Evolutionary conservation across 176 grass and related monocot genomes (phyloP), one percentile per base, ranked within the genome.

Genomic region (Eragrostis nindensis): DNA sequence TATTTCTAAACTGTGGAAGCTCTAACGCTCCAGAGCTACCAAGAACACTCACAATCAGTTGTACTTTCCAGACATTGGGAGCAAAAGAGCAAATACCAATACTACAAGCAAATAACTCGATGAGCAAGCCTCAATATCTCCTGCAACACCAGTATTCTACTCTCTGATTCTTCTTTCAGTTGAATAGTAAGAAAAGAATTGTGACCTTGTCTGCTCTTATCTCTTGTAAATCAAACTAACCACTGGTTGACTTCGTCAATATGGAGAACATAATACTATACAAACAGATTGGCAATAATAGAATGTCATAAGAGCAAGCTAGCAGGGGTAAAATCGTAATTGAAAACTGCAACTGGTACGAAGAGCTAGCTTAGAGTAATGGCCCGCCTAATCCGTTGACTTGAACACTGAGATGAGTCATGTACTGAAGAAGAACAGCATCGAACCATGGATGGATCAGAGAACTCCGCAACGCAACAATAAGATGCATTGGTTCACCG

Each of bases 391-490:
- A 78, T 39, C 44, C 25, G 11, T 30, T 62, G 21, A 66, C 44
- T 78, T 6, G 3, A 50, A 78, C 19, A 66, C 44, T 50, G 27
- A 50, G 43, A 65, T n/a, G 25, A 10, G 48, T 14, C 7, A 7
- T 3, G 17, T 5, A 56, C 24, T 64, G 26, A 36, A 50, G 27
- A 24, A 2, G 17, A 49, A 24, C 29, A 43, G 59, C 47, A 47
- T 63, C 75, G 21, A 78, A 78, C 60, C 71, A 52, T 21, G 50
- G 71, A 56, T 14, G 49, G 50, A 74, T 57, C 32, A 74, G 11
- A 54, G 19, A 78, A 63, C 17, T 21, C 17, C 74, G 19, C 57
- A 27, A 62, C 42, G 32, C 32, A 4, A 4, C 47, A 44, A 44
- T 36, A 11, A 56, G 11, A 44, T 57, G 50, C 73, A 62, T 19